Base-by-base conservation (phyloP, 768 basidiomycete species). In the Mycena amicta region DNA sequence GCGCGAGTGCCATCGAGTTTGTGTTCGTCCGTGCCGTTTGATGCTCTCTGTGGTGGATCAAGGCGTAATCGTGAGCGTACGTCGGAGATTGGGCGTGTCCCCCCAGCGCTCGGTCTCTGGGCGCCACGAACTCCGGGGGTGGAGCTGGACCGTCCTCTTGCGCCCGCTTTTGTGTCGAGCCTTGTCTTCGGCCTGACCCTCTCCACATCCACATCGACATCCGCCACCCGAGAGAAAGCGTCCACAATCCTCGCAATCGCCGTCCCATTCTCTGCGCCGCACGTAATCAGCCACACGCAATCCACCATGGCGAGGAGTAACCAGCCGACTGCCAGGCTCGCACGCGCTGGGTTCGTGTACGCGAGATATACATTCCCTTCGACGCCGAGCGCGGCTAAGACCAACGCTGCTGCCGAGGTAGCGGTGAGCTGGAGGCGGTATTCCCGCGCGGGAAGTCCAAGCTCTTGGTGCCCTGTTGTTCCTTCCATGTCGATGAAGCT, bases 231-330 rank as follows among this genome's bases (percentile, higher is more conserved):
- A n/a, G n/a, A n/a, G n/a, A n/a, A n/a, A n/a, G n/a, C n/a, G n/a
- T n/a, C n/a, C n/a, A n/a, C n/a, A n/a, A n/a, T n/a, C n/a, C n/a
- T n/a, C n/a, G n/a, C n/a, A n/a, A n/a, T n/a, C n/a, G n/a, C n/a
- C n/a, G n/a, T n/a, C n/a, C n/a, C n/a, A n/a, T n/a, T n/a, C n/a
- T n/a, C n/a, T n/a, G n/a, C 85, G 5, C 89, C 88, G 69, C 91
- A 88, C 74, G 84, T 88, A 50, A 92, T 75, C 13, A 89, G 76
- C 90, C 90, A 92, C 43, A 91, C 65, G 62, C 90, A 84, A 77
- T 92, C 81, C 40, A 88, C 82, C 59, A 91, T 75, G 16, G 87
- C 75, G 39, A 90, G 79, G 55, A 92, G 77, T 54, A 92, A 77
- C 87, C 88, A 92, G 56, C 88, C 90, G 3, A 86, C 89, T 23